phyloP scores from a whole-genome alignment of 2,329 filamentous ascomycete genomes.

The Pyricularia grisea region DNA sequence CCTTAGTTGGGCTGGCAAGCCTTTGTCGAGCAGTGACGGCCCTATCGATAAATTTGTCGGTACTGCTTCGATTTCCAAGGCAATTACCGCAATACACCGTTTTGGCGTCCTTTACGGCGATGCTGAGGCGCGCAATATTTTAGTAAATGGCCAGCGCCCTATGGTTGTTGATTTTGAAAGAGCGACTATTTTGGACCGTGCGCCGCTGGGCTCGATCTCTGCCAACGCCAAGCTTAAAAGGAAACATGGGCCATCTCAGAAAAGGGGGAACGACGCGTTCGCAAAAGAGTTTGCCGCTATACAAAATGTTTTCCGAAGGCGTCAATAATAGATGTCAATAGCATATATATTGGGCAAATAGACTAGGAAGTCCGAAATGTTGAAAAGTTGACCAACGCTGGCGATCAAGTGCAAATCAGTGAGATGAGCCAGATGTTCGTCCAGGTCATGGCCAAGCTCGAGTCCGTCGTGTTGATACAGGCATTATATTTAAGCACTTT shows the following conservation, averaged over 20 bases:
- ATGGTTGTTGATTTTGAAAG: slow-evolving; percentile 25
- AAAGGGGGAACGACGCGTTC: neutral
- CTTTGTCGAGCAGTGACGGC: no score
- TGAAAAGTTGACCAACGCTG: no score
- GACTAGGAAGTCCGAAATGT: no score
- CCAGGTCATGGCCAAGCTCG: no score
- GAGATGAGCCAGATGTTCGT: no score
- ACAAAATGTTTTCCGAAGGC: neutral
- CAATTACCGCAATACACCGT: slow-evolving; percentile 4
- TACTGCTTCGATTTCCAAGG: neutral
- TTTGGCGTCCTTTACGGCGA: slow-evolving; percentile 9
- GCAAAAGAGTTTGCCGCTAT: neutral
- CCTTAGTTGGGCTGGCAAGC: no score
- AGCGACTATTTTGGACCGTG: slow-evolving; percentile 11
- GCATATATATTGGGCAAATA: no score
- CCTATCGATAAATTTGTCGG: no score
- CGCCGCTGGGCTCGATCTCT: neutral
- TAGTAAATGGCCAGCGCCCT: slow-evolving; percentile 16
- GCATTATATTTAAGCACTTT: no score
- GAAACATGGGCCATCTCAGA: neutral
- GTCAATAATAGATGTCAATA: neutral
- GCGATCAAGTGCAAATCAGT: no score
- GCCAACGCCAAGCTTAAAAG: neutral
- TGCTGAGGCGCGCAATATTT: slow-evolving; percentile 20
- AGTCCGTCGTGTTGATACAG: no score